phyloP scores from a whole-genome alignment of 2,329 filamentous ascomycete species.

The Cercospora zeae-maydis region DNA sequence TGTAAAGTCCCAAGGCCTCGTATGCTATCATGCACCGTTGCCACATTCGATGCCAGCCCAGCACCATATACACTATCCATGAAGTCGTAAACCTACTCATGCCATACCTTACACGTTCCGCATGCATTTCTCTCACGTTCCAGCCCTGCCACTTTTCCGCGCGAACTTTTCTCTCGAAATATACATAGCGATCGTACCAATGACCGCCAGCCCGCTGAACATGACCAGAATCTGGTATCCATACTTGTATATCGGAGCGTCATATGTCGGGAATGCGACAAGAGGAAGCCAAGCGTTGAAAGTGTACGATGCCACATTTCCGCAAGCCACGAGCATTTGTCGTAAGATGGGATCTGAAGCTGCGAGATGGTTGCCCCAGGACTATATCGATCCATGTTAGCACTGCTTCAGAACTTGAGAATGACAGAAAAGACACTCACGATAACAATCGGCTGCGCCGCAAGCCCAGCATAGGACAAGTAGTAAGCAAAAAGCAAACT shows the following conservation, averaged over 20 bases:
- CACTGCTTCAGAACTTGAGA: background rate
- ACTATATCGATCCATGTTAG: background rate
- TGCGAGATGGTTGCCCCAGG: conserved; percentile 15
- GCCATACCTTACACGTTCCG: background rate
- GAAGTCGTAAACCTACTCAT: background rate
- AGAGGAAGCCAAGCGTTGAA: conserved; percentile 20
- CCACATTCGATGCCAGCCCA: background rate
- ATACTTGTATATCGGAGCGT: conserved; percentile 20
- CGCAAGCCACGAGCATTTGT: conserved; percentile 19
- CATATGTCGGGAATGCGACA: conserved; percentile 19
- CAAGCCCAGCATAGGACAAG: conserved; percentile 11
- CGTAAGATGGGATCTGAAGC: conserved; percentile 16
- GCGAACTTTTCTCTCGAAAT: conserved; percentile 4
- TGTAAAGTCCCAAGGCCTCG: background rate
- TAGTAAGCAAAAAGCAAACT: conserved; percentile 13
- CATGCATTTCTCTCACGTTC: background rate
- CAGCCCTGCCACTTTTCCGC: background rate
- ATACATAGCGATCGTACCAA: conserved; percentile 4
- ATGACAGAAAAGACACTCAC: background rate
- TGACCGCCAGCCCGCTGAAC: conserved; percentile 17
- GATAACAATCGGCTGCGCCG: conserved; percentile 17
- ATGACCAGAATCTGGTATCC: conserved; percentile 20
- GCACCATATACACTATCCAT: background rate
- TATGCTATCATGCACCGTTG: background rate
- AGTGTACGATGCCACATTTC: conserved; percentile 17